These are phyloP conservation scores for Omphalea diandra DNA, from an alignment of 441 rosid genomes.

Conservation along the genomic window DNA sequence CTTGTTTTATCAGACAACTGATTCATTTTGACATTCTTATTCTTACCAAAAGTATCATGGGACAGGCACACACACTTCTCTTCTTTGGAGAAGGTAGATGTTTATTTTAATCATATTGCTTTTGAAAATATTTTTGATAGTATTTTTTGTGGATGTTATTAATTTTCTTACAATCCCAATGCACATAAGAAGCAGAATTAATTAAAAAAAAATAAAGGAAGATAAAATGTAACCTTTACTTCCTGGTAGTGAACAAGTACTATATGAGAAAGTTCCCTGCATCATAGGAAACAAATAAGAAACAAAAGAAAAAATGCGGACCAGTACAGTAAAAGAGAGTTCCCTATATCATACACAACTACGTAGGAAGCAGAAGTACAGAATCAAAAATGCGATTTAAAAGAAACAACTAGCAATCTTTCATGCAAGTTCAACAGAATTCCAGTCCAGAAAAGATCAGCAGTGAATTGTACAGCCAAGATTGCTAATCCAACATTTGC, in stretches of 20 bases:
- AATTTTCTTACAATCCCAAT: not conserved
- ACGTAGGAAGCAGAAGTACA: not conserved
- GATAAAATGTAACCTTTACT: constrained; percentile 59
- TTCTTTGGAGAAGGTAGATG: not conserved
- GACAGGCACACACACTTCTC: not conserved
- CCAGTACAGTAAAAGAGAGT: too few species aligned
- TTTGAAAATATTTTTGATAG: not conserved
- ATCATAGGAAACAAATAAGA: constrained; percentile 13
- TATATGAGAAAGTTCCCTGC: constrained; percentile 80
- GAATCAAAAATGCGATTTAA: not conserved
- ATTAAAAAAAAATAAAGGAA: constrained; percentile 13
- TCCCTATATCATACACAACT: constrained; percentile 46
- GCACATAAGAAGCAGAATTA: not conserved
- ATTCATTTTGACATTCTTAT: not conserved
- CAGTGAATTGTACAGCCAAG: not conserved
- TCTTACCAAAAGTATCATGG: not conserved
- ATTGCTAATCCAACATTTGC: not conserved
- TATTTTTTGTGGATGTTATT: not conserved
- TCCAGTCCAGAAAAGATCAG: not conserved
- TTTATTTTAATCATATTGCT: not conserved
- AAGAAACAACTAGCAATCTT: not conserved
- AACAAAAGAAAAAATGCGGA: not conserved
- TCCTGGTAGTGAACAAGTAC: constrained; percentile 90
- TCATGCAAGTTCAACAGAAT: not conserved
- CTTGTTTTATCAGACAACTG: not conserved